Evolutionary conservation across 352 stramenopile genomes (phyloP), one percentile per base, ranked within the genome.

Genomic region (Globisporangium paroecandrum): DNA sequence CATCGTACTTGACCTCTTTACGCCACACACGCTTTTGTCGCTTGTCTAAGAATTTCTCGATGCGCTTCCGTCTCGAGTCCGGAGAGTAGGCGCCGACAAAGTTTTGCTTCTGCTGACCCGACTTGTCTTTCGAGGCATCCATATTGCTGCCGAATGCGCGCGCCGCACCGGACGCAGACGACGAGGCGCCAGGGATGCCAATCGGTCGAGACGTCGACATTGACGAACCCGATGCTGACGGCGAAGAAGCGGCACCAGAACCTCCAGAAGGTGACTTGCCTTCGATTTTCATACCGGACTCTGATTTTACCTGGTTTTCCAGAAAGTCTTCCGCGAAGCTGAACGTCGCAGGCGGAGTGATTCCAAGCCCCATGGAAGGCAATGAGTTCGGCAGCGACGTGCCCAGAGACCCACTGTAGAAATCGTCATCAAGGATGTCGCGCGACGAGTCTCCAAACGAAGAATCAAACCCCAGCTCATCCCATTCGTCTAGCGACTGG

Each of bases 1-100:
- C 96, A 76, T 99, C 96, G 70, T 99, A 99, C 78, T 99, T 98
- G 47, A 99, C 95, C 62, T 93, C 84, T 75, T 98, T 98, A 43
- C 83, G 77, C 89, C 95, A 98, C 73, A 98, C 93, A 54, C 96
- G 90, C 65, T 98, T 95, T 69, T 98, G 94, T 41, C 95, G 79
- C 79, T 99, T 99, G 78, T 98, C 91, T 47, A 98, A 70, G 73
- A 98, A 99, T 64, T 95, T 91, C 64, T 97, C 89, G 62, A 99
- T 97, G 18, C 95, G 82, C 69, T 98, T 91, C 69, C 89, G 90
- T 62, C 96, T 81, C 41, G 90, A 97, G 64, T 98, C 92, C 0
- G 96, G 96, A 24, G 93, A 98, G 77, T 99, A 99, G 8, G 93
- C 95, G 29, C 97, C 97, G 8, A 99, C 92, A 71, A 92, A 91